Conservation (phyloP, 495 filamentous ascomycete species). For the Pyrenopolyporus hunteri region DNA sequence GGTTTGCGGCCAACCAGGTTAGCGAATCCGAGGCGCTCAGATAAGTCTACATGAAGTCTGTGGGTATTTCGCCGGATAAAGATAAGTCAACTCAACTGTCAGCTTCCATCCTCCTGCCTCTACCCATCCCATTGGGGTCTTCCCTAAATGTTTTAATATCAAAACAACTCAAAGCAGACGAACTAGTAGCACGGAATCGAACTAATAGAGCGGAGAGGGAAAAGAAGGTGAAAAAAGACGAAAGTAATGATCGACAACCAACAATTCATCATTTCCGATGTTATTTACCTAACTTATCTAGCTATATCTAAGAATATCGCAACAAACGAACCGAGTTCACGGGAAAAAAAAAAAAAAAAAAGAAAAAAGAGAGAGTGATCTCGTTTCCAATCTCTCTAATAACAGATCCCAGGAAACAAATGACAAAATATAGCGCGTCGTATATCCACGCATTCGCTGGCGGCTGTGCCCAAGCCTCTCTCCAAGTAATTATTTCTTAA, state of each 20-base stretch:
- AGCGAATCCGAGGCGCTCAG: slow-evolving; percentile 26
- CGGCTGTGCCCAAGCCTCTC: slow-evolving; percentile 33
- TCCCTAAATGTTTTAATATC: too few relatives aligned
- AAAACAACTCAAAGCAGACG: too few relatives aligned
- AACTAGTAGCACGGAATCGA: slow-evolving; percentile 13
- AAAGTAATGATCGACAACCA: slow-evolving; percentile 21
- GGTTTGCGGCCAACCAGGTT: slow-evolving; percentile 22
- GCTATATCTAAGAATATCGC: slow-evolving; percentile 21
- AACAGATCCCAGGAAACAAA: slow-evolving; percentile 2
- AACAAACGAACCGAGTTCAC: slow-evolving; percentile 20
- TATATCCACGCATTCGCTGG: slow-evolving; percentile 1
- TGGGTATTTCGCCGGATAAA: slow-evolving; percentile 40
- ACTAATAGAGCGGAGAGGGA: not conserved
- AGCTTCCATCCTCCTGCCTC: slow-evolving; percentile 18
- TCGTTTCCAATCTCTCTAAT: slow-evolving; percentile 3
- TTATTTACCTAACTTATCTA: slow-evolving; percentile 1
- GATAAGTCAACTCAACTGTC: slow-evolving; percentile 26
- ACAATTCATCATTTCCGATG: slow-evolving; percentile 23
- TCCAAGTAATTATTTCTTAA: slow-evolving; percentile 29
- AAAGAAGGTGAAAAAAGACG: too few relatives aligned
- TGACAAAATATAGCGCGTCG: not conserved
- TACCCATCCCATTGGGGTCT: slow-evolving; percentile 19
- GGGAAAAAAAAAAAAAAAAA: too few relatives aligned
- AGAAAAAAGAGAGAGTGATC: too few relatives aligned
- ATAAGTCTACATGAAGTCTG: slow-evolving; percentile 37